Evolutionary conservation across 805 yeast species (phyloP).

Genomic region (Wickerhamiella kazuoi): DNA sequence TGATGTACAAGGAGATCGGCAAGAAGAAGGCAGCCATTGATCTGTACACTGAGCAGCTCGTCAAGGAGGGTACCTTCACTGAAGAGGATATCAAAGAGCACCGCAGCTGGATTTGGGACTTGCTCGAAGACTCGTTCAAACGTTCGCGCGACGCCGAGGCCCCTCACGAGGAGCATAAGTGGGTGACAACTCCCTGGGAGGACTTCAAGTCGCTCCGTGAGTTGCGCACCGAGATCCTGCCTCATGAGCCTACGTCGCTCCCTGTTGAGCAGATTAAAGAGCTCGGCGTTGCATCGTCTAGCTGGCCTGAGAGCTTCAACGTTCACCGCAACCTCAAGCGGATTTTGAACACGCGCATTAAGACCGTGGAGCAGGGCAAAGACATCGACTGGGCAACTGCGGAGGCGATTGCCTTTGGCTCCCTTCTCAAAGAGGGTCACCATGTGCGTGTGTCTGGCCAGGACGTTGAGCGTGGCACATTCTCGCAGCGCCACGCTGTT

Average conservation of each 20-base stretch:
- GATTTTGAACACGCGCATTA: slow-evolving; percentile 73
- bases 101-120: slow-evolving; percentile 94
- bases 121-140: slow-evolving; percentile 74
- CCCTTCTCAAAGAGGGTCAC: slow-evolving; percentile 79
- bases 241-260: slow-evolving; percentile 91
- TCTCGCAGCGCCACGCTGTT: slow-evolving; percentile 98
- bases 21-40: slow-evolving; percentile 80
- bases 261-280: slow-evolving; percentile 50
- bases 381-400: slow-evolving; percentile 99
- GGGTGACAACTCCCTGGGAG: slow-evolving; percentile 99
- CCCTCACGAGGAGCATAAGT: slow-evolving; percentile 88
- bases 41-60: slow-evolving; percentile 60
- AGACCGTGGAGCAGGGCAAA: slow-evolving; percentile 72
- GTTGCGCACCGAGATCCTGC: slow-evolving; percentile 85
- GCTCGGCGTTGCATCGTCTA: slow-evolving; percentile 61
- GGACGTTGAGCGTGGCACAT: slow-evolving; percentile 99
- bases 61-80: slow-evolving; percentile 78
- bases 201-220: slow-evolving; percentile 96
- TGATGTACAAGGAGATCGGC: slow-evolving; percentile 86
- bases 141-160: slow-evolving; percentile 83
- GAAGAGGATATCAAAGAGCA: slow-evolving; percentile 84
- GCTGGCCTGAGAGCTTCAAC: slow-evolving; percentile 74
- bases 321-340: slow-evolving; percentile 93
- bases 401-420: slow-evolving; percentile 96
- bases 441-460: slow-evolving; percentile 97